A percentile compares a stretch with the other conserved stretches of the same genome.
These are phyloP conservation scores for Phytophthora rubi DNA, from an alignment of 352 stramenopile genomes.

Conservation along the genomic window DNA sequence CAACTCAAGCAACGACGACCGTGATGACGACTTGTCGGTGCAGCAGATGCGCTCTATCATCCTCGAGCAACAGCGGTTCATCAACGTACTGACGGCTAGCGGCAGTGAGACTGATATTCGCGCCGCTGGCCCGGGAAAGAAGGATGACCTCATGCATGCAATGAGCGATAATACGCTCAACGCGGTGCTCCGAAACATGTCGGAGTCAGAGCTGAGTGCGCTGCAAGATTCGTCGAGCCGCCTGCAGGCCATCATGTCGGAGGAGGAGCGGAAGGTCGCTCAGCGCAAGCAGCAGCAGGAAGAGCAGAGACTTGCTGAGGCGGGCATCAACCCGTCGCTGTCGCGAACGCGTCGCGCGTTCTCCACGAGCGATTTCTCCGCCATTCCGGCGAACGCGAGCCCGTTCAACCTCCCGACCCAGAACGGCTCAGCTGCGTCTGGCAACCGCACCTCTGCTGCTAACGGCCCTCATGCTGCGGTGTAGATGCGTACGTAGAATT, in stretches of 20 bases:
- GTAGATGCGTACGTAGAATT: conserved; percentile 29
- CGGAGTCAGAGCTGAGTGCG: conserved; percentile 67
- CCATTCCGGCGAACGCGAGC: conserved; percentile 32
- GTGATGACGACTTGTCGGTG: conserved; percentile 71
- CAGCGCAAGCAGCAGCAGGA: conserved; percentile 41
- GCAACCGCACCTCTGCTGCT: conserved; percentile 17
- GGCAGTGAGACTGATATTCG: conserved; percentile 66
- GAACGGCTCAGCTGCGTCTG: conserved; percentile 13
- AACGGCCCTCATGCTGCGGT: conserved; percentile 15
- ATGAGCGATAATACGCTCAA: conserved; percentile 77
- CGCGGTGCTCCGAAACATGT: conserved; percentile 67
- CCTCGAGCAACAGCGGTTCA: conserved; percentile 80
- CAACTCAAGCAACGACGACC: conserved; percentile 72
- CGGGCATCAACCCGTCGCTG: conserved; percentile 47
- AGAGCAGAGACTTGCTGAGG: conserved; percentile 33
- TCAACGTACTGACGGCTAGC: conserved; percentile 62
- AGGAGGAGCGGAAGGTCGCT: conserved; percentile 48
- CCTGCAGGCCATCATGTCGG: conserved; percentile 67
- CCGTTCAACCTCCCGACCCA: conserved; percentile 21
- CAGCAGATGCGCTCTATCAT: conserved; percentile 84
- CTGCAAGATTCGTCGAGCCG: conserved; percentile 69
- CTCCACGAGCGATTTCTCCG: conserved; percentile 69
- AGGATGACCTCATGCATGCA: conserved; percentile 68
- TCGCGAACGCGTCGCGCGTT: conserved; percentile 62
- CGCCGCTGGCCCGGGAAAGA: conserved; percentile 25